Percentiles rank a stretch among this genome's conserved stretches.
Evolutionary conservation across 208 protist species (phyloP).

Genomic region (Trypanosoma vivax): DNA sequence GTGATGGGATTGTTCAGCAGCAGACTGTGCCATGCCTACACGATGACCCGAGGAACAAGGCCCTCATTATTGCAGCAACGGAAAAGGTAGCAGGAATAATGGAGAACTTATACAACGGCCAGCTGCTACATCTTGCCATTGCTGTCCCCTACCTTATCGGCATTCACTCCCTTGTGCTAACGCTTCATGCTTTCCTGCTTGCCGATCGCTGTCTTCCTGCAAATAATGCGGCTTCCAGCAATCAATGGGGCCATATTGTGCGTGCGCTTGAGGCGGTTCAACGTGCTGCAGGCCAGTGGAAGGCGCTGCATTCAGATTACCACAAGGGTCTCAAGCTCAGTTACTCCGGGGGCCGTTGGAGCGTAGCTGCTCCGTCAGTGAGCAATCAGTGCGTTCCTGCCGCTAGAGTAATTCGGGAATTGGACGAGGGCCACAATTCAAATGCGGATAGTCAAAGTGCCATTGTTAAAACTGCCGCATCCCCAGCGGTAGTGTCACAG

Average conservation of each 20-base stretch:
- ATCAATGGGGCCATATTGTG: conserved; percentile 19
- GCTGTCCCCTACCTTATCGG: conserved; percentile 32
- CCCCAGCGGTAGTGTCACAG: too few species aligned
- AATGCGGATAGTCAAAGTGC: neutral
- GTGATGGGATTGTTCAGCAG: neutral
- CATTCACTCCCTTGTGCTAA: conserved; percentile 57
- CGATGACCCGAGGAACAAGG: conserved; percentile 7
- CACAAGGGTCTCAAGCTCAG: conserved; percentile 26
- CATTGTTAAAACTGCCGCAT: conserved; percentile 1
- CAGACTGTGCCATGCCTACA: neutral
- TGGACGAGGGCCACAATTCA: neutral
- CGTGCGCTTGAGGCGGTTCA: conserved; percentile 34
- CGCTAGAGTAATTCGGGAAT: neutral
- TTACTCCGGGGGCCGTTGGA: conserved; percentile 16
- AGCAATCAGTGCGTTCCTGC: conserved; percentile 34
- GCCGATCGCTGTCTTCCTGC: neutral
- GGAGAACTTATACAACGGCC: conserved; percentile 16
- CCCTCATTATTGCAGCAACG: conserved; percentile 13
- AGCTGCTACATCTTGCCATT: conserved; percentile 2
- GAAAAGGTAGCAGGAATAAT: conserved; percentile 17
- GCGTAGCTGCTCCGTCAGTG: conserved; percentile 33
- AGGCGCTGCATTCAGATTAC: conserved; percentile 54
- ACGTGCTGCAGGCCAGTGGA: conserved; percentile 41
- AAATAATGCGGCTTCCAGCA: neutral
- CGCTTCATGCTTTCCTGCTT: conserved; percentile 68